phyloP scores from a whole-genome alignment of 305 asterid genomes.

The Salvia sclarea region DNA sequence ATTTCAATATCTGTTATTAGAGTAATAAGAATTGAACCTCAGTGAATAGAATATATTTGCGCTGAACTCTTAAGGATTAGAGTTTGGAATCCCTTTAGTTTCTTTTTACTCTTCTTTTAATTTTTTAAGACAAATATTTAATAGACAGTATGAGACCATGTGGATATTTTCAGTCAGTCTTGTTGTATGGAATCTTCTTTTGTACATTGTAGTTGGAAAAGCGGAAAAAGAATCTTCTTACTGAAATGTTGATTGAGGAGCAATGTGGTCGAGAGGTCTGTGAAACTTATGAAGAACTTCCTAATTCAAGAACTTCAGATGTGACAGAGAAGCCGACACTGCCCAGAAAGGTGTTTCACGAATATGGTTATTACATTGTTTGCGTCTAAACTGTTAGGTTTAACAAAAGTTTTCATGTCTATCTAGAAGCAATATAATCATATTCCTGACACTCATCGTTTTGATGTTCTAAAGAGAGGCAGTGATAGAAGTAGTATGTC shows the following conservation, averaged over 20 bases:
- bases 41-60: slow-evolving; percentile 6
- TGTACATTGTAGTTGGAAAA: slow-evolving; percentile 49
- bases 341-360: slow-evolving; percentile 56
- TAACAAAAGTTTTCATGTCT: background rate
- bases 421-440: background rate
- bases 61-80: slow-evolving; percentile 10
- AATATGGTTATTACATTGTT: slow-evolving; percentile 12
- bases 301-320: slow-evolving; percentile 51
- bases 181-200: slow-evolving; percentile 22
- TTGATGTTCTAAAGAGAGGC: slow-evolving; percentile 65
- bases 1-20: background rate
- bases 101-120: too few relatives aligned
- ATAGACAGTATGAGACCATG: slow-evolving; percentile 3
- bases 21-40: background rate
- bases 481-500: slow-evolving; percentile 60
- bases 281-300: slow-evolving; percentile 44
- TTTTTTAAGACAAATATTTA: background rate
- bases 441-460: slow-evolving; percentile 4
- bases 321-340: slow-evolving; percentile 46
- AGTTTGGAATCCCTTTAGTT: background rate
- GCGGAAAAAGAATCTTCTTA: slow-evolving; percentile 53
- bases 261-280: slow-evolving; percentile 53
- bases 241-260: slow-evolving; percentile 60
- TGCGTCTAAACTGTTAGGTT: background rate
- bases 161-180: background rate